Evolutionary conservation across 1,284 basidiomycete genomes (phyloP).

Genomic region (Retiboletus flavoniger): DNA sequence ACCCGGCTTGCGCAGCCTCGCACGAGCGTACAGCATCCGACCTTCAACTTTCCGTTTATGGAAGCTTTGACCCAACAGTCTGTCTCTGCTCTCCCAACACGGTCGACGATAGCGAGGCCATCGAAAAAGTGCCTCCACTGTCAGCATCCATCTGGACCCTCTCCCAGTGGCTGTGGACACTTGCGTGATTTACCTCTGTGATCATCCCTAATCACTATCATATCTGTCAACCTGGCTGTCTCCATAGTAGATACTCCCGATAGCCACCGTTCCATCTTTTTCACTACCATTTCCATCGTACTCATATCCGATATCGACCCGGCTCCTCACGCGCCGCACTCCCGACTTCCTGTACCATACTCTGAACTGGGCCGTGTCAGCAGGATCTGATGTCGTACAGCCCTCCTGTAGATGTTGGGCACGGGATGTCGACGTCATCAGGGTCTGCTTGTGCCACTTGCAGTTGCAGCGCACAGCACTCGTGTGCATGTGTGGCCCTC

Average conservation of each 20-base stretch:
- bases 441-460: constrained; percentile 1
- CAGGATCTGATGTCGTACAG: constrained; percentile 1
- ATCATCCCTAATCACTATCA: constrained; percentile 1
- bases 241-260: background rate
- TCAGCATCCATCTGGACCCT: constrained; percentile 2
- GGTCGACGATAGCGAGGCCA: constrained; percentile 2
- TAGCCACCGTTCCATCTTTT: constrained; percentile 1
- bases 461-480: background rate
- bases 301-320: constrained; percentile 9
- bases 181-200: constrained; percentile 27
- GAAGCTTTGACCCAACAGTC: constrained; percentile 20
- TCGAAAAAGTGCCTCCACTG: constrained; percentile 1
- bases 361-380: background rate
- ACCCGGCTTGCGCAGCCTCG: constrained; percentile 1
- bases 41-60: constrained; percentile 31
- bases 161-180: constrained; percentile 24
- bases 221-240: background rate
- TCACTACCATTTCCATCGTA: constrained; percentile 3
- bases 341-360: background rate
- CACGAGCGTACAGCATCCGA: constrained; percentile 6
- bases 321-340: constrained; percentile 7
- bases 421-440: constrained; percentile 20
- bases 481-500: background rate
- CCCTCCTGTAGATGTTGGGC: constrained; percentile 4
- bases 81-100: constrained; percentile 17